phyloP scores from a whole-genome alignment of 2,329 filamentous ascomycete genomes.

The Ascochyta rabiei region DNA sequence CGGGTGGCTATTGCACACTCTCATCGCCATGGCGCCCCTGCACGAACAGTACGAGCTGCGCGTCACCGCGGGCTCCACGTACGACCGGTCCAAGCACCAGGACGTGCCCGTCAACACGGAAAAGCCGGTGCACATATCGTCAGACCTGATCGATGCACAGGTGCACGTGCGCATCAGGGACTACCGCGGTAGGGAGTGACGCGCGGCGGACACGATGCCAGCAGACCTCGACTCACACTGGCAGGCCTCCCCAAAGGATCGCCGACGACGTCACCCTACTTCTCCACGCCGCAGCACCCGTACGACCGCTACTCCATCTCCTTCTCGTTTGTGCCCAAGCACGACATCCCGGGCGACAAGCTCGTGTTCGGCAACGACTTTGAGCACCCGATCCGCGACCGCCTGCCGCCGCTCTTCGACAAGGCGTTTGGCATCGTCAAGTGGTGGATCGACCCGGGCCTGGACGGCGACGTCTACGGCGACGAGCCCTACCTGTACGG shows the following conservation, averaged over 20 bases:
- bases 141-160: slow-evolving; percentile 67
- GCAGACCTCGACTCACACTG: neutral
- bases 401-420: slow-evolving; percentile 83
- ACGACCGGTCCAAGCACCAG: slow-evolving; percentile 74
- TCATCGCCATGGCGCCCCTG: slow-evolving; percentile 49
- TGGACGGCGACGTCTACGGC: slow-evolving; percentile 88
- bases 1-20: neutral
- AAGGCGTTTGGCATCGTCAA: slow-evolving; percentile 84
- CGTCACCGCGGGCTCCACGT: slow-evolving; percentile 80
- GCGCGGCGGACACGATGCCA: neutral
- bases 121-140: slow-evolving; percentile 66
- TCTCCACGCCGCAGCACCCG: slow-evolving; percentile 70
- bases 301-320: slow-evolving; percentile 85
- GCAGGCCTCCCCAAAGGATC: slow-evolving; percentile 74
- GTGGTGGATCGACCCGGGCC: slow-evolving; percentile 87
- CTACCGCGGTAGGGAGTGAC: slow-evolving; percentile 53
- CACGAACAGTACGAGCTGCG: slow-evolving; percentile 73
- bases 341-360: slow-evolving; percentile 68
- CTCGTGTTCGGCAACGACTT: slow-evolving; percentile 97
- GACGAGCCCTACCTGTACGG: slow-evolving; percentile 88
- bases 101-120: slow-evolving; percentile 77
- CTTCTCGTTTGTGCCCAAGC: slow-evolving; percentile 77
- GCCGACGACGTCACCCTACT: slow-evolving; percentile 76
- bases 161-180: slow-evolving; percentile 77
- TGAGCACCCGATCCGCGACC: slow-evolving; percentile 84